A percentile compares a stretch with the other conserved stretches of the same genome.
These are phyloP conservation scores for Pseudognaphalium luteoalbum DNA, from an alignment of 129 eudicot genomes.

Conservation along the genomic window DNA sequence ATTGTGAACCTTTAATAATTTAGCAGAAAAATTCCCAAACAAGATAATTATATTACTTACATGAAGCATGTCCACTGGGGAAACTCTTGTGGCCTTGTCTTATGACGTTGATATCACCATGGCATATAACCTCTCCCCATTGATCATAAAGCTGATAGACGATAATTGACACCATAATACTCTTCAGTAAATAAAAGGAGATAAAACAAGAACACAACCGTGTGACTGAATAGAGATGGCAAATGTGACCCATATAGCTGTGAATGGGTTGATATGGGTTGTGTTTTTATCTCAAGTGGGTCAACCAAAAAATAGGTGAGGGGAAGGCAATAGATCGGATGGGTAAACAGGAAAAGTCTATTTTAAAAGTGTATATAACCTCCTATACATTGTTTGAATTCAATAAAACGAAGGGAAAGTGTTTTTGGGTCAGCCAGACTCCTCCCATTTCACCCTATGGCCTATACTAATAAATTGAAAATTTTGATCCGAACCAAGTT, in stretches of 20 bases:
- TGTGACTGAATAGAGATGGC: neutral
- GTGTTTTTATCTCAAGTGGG: neutral
- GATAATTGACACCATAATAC: neutral
- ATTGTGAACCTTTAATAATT: neutral
- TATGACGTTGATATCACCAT: conserved; percentile 40
- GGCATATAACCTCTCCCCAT: conserved; percentile 44
- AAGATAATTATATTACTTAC: conserved; percentile 31
- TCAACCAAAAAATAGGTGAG: neutral
- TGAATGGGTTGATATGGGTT: neutral
- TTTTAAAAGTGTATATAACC: neutral
- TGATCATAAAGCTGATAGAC: conserved; percentile 33
- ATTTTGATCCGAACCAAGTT: neutral
- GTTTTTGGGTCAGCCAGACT: neutral
- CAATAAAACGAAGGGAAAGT: neutral
- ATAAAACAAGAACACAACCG: neutral
- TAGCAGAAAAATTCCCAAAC: neutral
- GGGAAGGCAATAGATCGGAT: neutral
- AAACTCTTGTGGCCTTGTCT: conserved; percentile 56
- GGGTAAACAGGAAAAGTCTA: neutral
- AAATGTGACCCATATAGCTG: neutral
- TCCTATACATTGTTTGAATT: neutral
- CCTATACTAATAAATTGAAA: neutral
- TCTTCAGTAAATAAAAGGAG: neutral
- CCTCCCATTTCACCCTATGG: neutral
- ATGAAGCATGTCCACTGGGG: conserved; percentile 60